A percentile compares a stretch with the other conserved stretches of the same genome.
These are phyloP conservation scores for Epichloe uncinata DNA, from an alignment of 2,329 filamentous ascomycete species.

Conservation along the genomic window DNA sequence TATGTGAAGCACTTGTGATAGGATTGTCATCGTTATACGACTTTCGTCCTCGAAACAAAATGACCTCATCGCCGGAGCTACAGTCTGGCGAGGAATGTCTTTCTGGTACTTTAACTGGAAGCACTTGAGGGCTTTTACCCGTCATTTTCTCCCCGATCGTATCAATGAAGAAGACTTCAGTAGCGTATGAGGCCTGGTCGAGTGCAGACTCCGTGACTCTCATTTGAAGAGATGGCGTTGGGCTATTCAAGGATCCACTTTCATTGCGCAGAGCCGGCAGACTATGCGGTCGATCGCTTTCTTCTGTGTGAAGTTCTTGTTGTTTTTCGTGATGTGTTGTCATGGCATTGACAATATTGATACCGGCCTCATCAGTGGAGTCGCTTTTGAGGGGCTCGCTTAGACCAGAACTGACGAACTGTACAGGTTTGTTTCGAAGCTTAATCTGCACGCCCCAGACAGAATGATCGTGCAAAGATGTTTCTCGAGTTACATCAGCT, in stretches of 20 bases:
- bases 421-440: slow-evolving; percentile 35
- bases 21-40: slow-evolving; percentile 7
- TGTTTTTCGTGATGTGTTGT: not conserved
- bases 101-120: slow-evolving; percentile 8
- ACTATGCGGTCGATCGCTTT: not conserved
- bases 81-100: slow-evolving; percentile 12
- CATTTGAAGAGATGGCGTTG: not conserved
- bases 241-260: not conserved
- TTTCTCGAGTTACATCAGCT: slow-evolving; percentile 37
- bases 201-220: not conserved
- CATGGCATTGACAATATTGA: slow-evolving; percentile 1
- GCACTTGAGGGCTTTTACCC: not conserved
- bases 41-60: slow-evolving; percentile 49
- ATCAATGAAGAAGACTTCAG: slow-evolving; percentile 24
- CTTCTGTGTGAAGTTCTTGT: not conserved
- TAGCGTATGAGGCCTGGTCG: not conserved
- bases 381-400: slow-evolving; percentile 32
- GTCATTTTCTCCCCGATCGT: slow-evolving; percentile 16
- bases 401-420: slow-evolving; percentile 40
- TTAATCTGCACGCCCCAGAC: slow-evolving; percentile 25
- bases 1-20: not conserved
- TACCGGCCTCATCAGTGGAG: not conserved
- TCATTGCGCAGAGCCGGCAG: not conserved
- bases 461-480: slow-evolving; percentile 29
- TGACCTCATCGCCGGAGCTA: slow-evolving; percentile 51